Evolutionary conservation across 345 rosid genomes (phyloP), one percentile per base, ranked within the genome.

Genomic region (Raphanus sativus): DNA sequence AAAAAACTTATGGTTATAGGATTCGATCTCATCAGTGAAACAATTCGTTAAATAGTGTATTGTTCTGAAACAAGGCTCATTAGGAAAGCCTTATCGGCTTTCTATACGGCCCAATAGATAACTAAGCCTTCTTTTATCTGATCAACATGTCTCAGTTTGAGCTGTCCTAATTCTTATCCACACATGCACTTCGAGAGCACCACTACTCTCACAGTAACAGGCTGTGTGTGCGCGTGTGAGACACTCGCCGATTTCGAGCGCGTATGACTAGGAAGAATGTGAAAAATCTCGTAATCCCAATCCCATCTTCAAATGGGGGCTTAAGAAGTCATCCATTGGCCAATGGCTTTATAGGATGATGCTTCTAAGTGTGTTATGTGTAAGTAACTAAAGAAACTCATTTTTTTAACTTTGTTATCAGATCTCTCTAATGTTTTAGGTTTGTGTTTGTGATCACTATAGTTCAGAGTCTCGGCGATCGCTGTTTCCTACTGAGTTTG

Each of bases 261-360:
- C 68, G 79, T 68, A 29, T 32, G 69, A 25, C 33, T 13, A 64
- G 38, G 6, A 52, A 64, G 38, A 8, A 75, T 29, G 58, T 28
- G 67, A 45, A 45, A 75, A 75, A 75, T 75, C 74, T 38, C n/a
- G 63, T 33, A 76, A 36, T 45, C 71, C 59, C 72, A 76, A 36
- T 45, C 71, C 59, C 72, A 66, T 75, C 66, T 56, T 61, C 63
- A 75, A 59, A 48, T 61, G 50, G 67, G 50, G 77, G 67, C 30
- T 56, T 58, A 40, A 65, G 69, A 66, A 75, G 78, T 55, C 29
- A 66, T 40, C 67, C 67, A 67, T 75, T 9, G 64, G 56, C 75
- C 75, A 76, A 62, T 58, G 78, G 78, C 8, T 67, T 65, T 76
- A 61, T 62, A 69, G 30, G 58, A 62, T 17, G 64, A 62, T 52